Evolutionary conservation across 441 rosid genomes (phyloP).

Genomic region (Populus trichocarpa): DNA sequence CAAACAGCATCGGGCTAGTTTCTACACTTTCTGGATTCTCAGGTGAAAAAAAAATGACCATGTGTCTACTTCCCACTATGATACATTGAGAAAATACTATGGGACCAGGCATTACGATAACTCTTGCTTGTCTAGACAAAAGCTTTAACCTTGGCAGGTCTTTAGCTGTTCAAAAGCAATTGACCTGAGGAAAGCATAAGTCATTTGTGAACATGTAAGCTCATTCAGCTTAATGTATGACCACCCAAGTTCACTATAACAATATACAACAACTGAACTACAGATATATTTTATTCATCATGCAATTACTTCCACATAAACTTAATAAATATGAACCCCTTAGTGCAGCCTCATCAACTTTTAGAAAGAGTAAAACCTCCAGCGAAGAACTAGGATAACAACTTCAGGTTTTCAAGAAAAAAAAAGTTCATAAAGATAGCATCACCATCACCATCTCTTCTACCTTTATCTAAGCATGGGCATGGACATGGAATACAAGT

Average conservation of each 20-base stretch:
- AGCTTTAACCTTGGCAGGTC: background rate
- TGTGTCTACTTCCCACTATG: background rate
- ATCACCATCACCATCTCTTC: background rate
- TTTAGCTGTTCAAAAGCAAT: background rate
- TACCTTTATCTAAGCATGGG: background rate
- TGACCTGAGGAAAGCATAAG: background rate
- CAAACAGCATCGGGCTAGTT: background rate
- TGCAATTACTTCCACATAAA: conserved; percentile 4
- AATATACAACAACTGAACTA: background rate
- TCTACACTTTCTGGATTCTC: background rate
- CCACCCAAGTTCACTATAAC: background rate
- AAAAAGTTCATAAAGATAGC: background rate
- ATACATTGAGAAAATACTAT: background rate
- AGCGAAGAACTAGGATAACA: background rate
- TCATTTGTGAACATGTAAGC: background rate
- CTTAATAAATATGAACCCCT: background rate
- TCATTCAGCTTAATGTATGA: background rate
- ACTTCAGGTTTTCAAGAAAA: background rate
- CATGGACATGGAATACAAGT: background rate
- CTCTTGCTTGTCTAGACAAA: background rate
- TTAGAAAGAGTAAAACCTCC: background rate
- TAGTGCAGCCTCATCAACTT: background rate
- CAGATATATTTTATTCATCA: background rate
- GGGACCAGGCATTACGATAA: background rate
- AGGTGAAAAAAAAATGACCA: background rate